These are phyloP conservation scores for Boletus vermiculosoides DNA, from an alignment of 768 basidiomycete genomes.

Conservation along the genomic window DNA sequence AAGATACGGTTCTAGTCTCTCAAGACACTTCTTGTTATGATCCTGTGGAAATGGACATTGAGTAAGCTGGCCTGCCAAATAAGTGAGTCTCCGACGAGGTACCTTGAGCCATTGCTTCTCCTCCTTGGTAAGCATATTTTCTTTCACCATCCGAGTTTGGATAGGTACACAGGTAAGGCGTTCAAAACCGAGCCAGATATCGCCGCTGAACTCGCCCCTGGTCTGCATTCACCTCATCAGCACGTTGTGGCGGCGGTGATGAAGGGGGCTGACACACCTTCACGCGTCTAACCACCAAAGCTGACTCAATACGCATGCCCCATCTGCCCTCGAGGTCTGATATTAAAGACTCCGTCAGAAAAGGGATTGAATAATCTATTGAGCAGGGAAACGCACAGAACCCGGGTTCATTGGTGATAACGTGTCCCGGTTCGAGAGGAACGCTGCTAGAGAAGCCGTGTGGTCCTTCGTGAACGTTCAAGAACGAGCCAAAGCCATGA, in stretches of 20 bases:
- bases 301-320: conserved; percentile 93
- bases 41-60: conserved; percentile 44
- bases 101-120: conserved; percentile 88
- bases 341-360: conserved; percentile 15
- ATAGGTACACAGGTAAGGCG: conserved; percentile 94
- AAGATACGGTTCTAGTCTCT: conserved; percentile 61
- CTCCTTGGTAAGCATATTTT: conserved; percentile 76
- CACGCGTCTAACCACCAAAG: conserved; percentile 69
- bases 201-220: conserved; percentile 65
- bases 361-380: conserved; percentile 13
- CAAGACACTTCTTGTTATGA: conserved; percentile 74
- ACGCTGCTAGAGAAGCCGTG: conserved; percentile 71
- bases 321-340: conserved; percentile 74
- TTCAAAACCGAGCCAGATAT: conserved; percentile 87
- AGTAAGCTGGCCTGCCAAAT: background rate
- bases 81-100: conserved; percentile 18
- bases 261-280: conserved; percentile 28
- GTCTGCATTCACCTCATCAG: conserved; percentile 45
- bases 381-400: conserved; percentile 60
- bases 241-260: conserved; percentile 2
- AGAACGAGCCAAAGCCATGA: conserved; percentile 85
- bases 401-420: conserved; percentile 93
- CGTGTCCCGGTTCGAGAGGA: conserved; percentile 79
- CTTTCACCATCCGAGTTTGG: conserved; percentile 86
- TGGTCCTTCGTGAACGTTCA: conserved; percentile 84